These are phyloP conservation scores for Solanum clarkiae DNA, from an alignment of 257 asterid genomes.

Conservation along the genomic window DNA sequence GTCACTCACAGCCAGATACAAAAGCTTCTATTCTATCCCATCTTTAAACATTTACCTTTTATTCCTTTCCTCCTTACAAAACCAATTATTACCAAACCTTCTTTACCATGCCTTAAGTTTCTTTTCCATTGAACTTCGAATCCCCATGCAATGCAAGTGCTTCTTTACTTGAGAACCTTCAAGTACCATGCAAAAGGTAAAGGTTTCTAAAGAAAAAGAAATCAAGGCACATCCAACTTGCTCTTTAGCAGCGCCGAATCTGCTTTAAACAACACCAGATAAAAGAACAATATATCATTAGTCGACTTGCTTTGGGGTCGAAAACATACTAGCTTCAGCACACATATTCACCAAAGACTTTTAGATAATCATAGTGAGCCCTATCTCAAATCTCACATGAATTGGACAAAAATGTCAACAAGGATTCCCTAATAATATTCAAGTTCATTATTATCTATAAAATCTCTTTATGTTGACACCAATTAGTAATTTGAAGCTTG, in stretches of 20 bases:
- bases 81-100: constrained; percentile 38
- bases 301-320: background rate
- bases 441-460: background rate
- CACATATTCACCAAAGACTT: background rate
- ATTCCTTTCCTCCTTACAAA: constrained; percentile 39
- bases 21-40: constrained; percentile 55
- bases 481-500: background rate
- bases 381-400: background rate
- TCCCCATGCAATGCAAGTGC: constrained; percentile 40
- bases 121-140: constrained; percentile 39
- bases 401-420: background rate
- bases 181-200: constrained; percentile 19
- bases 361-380: background rate
- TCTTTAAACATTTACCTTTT: constrained; percentile 39
- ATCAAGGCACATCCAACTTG: background rate
- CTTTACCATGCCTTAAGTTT: constrained; percentile 35
- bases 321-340: background rate
- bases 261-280: background rate
- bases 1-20: constrained; percentile 52
- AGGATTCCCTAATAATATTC: background rate
- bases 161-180: constrained; percentile 17
- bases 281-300: background rate
- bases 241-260: background rate
- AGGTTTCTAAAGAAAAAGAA: background rate
- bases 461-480: background rate